Evolutionary conservation across 75 land plant genomes (phyloP), one percentile per base, ranked within the genome.

Genomic region (Picea glauca): DNA sequence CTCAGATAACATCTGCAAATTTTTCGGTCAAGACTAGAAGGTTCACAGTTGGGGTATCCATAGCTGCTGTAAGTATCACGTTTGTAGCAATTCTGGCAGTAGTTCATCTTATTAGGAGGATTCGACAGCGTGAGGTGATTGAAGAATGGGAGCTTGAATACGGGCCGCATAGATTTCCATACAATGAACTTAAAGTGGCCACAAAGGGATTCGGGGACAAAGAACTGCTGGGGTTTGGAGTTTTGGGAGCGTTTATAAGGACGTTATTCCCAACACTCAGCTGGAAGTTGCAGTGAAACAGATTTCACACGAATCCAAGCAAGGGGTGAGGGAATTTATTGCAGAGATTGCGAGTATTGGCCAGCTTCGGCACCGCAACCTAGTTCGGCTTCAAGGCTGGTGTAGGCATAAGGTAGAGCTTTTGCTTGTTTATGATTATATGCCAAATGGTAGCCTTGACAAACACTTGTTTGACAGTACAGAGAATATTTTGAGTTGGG

Each of bases 371-470:
- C 96, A 93, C 82, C 83, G 85, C 46, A 85, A 84, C 77, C 74
- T 93, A 63, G 96, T 93, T 26, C 74, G 84, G 58, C 78, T 93
- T 60, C 79, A 78, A 58, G 96, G 96, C 1, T 93, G 89, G 89
- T 92, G 92, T 81, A 83, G 85, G 63, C 61, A 66, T 46, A 84
- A 79, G 20, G 83, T 76, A 21, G 83, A 75, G 58, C 78, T 92
- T 23, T 62, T 89, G 30, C 77, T 94, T 50, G 88, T 94, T 3
- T 94, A 94, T 76, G 97, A 94, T 26, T 89, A 78, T 57, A 90
- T 94, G 97, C 86, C 83, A 14, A 87, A 88, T 79, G 96, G 96
- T 23, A 88, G 92, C 80, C 78, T 93, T 12, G 96, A 91, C 78
- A 89, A 79, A 68, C 31, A 77, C 58, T 78, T 93, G 2, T 92